Base-by-base conservation (phyloP, 169 alveolate species). In the Cryptosporidium felis region DNA sequence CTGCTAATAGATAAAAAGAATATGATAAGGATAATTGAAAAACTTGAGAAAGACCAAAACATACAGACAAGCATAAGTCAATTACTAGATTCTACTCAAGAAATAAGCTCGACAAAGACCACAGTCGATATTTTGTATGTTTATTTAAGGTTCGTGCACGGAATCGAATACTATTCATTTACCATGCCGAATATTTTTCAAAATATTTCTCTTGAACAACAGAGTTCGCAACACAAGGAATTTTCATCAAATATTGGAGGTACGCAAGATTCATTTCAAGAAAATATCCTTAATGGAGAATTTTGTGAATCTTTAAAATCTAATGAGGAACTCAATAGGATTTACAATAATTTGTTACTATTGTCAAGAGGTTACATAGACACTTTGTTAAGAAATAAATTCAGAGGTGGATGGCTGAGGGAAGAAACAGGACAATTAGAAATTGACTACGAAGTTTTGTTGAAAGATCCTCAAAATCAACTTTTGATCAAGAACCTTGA, bases 331-430 rank as follows among this genome's bases (percentile, higher is more conserved):
- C 41, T 28, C 6, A 6, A 38, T 5, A 38, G 12, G 5, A 61
- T 61, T 6, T 38, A 61, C 8, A 56, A 8, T 9, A 38, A 61
- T 16, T 34, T 40, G 40, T 16, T 38, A 12, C 16, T 74, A 16
- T 38, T 74, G 41, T 53, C 85, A 21, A 74, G 66, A 38, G 67
- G 85, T 4, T 74, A 74, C 40, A 53, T 56, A 40, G 85, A 74
- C 0, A n/a, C 30, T 10, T 36, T 56, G 6, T 14, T 56, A 6
- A 53, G 5, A 40, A 49, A 53, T 74, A 74, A 58, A 74, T 74
- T 53, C 41, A 49, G 40, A 53, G 58, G 14, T 49, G 34, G 66
- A 5, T 74, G 32, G 21, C 26, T 40, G 16, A 74, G 26, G 30
- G 49, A 49, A 10, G 81, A 65, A 42, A 41, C 41, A 2, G 30